phyloP scores from a whole-genome alignment of 2,329 filamentous ascomycete genomes.

The Penicillium sp. region DNA sequence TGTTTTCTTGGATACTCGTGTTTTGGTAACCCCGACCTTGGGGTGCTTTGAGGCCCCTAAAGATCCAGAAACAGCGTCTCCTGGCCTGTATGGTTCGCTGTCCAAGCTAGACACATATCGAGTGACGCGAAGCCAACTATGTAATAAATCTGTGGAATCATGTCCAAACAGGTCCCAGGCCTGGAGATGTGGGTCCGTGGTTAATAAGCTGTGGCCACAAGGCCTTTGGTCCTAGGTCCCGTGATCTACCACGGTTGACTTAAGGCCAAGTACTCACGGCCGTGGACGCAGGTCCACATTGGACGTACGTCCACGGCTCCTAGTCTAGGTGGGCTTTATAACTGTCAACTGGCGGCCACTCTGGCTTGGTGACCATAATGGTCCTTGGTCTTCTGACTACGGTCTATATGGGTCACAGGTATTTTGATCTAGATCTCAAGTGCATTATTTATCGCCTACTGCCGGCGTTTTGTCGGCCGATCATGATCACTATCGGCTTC shows the following conservation, averaged over 20 bases:
- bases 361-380: constrained; percentile 2
- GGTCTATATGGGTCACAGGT: constrained; percentile 1
- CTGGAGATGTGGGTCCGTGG: background rate
- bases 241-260: background rate
- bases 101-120: no score
- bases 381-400: constrained; percentile 4
- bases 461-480: background rate
- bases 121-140: no score
- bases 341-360: constrained; percentile 9
- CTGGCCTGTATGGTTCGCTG: no score
- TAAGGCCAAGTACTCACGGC: background rate
- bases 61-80: no score
- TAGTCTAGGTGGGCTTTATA: constrained; percentile 4
- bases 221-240: constrained; percentile 1
- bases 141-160: no score
- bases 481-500: constrained; percentile 3
- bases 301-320: constrained; percentile 10
- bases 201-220: background rate
- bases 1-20: no score
- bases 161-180: background rate
- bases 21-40: no score
- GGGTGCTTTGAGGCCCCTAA: no score
- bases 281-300: constrained; percentile 3
- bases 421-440: background rate
- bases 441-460: background rate